These are phyloP conservation scores for Auricularia cornea DNA, from an alignment of 768 basidiomycete genomes.

Conservation along the genomic window DNA sequence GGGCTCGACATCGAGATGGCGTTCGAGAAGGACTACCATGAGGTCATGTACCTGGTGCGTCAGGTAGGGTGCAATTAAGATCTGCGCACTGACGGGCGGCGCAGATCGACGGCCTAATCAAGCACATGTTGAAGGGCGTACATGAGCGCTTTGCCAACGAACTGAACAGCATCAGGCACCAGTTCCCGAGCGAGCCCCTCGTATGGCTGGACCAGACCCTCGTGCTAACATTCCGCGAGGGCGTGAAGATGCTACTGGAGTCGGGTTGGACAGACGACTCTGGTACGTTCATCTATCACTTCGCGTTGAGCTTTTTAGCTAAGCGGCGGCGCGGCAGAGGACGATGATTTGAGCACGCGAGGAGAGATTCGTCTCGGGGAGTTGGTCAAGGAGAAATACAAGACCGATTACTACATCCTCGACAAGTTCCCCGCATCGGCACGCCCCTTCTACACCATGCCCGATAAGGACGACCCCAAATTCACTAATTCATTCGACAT, in stretches of 20 bases:
- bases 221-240: conserved; percentile 41
- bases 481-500: conserved; percentile 49
- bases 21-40: conserved; percentile 43
- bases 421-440: conserved; percentile 46
- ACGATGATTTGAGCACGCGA: conserved; percentile 44
- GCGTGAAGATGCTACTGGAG: conserved; percentile 43
- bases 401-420: conserved; percentile 48
- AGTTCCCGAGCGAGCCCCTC: conserved; percentile 47
- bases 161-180: conserved; percentile 36
- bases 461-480: conserved; percentile 33
- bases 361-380: conserved; percentile 41
- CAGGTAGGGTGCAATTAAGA: conserved; percentile 4
- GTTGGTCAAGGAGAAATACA: conserved; percentile 42
- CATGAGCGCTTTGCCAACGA: conserved; percentile 9
- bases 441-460: conserved; percentile 52
- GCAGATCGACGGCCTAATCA: neutral
- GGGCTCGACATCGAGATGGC: conserved; percentile 50
- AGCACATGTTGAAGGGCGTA: neutral
- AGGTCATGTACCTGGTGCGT: conserved; percentile 37
- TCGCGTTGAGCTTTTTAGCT: too few species aligned
- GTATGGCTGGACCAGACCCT: conserved; percentile 48
- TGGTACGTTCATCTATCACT: conserved; percentile 18
- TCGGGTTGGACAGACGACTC: conserved; percentile 31
- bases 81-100: conserved; percentile 17
- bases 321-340: too few species aligned